These are phyloP conservation scores for Pythium apleroticum DNA, from an alignment of 352 stramenopile species.

Conservation along the genomic window DNA sequence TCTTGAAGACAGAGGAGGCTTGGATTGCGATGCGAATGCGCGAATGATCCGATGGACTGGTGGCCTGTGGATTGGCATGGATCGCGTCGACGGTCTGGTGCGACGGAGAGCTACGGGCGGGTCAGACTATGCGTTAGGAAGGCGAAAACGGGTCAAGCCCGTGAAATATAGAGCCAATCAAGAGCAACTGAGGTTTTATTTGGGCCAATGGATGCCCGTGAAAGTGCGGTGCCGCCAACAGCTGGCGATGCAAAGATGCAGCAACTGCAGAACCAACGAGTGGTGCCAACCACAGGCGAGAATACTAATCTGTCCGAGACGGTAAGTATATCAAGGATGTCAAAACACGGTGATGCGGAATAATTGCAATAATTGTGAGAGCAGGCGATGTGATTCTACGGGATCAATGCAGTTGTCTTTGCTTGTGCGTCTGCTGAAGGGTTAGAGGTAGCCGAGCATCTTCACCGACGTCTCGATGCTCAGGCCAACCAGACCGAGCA, in stretches of 20 bases:
- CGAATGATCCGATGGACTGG: slow-evolving; percentile 1
- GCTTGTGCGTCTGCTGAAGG: background rate
- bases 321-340: background rate
- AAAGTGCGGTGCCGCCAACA: slow-evolving; percentile 21
- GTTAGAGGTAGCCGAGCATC: slow-evolving; percentile 25
- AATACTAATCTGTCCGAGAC: slow-evolving; percentile 7
- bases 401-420: too few relatives aligned
- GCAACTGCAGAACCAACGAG: slow-evolving; percentile 11
- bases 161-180: slow-evolving; percentile 11
- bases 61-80: slow-evolving; percentile 13
- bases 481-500: slow-evolving; percentile 32
- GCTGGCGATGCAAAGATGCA: background rate
- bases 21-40: slow-evolving; percentile 13
- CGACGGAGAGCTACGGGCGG: slow-evolving; percentile 2
- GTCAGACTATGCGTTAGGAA: too few relatives aligned
- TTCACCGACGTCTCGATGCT: slow-evolving; percentile 35
- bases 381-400: background rate
- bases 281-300: background rate
- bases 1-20: background rate
- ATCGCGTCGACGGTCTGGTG: slow-evolving; percentile 9
- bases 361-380: background rate
- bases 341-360: background rate
- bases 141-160: slow-evolving; percentile 11
- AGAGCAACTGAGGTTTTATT: background rate
- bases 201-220: background rate